phyloP scores from a whole-genome alignment of 202 grass and related monocot species.

The Eragrostis tef region DNA sequence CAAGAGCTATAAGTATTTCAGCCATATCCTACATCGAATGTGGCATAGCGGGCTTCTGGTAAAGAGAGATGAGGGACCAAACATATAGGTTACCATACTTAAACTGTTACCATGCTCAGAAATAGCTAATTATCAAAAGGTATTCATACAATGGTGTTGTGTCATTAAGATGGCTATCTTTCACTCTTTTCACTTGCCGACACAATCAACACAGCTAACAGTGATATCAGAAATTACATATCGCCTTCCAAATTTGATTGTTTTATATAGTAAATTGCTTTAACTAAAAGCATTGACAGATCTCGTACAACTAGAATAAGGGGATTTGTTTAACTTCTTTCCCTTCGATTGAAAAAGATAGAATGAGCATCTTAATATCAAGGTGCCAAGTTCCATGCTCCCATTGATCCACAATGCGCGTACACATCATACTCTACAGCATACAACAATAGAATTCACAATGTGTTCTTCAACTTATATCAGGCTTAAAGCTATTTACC shows the following conservation, averaged over 20 bases:
- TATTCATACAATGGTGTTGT: not conserved
- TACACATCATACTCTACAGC: constrained; percentile 13
- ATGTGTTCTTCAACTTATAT: not conserved
- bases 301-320: not conserved
- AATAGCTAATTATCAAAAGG: constrained; percentile 1
- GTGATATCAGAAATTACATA: not conserved
- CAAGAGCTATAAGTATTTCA: not conserved
- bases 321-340: not conserved
- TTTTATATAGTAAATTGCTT: constrained; percentile 13
- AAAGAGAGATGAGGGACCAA: not conserved
- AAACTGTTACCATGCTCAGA: constrained; percentile 28
- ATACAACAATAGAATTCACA: not conserved
- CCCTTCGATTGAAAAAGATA: not conserved
- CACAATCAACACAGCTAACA: not conserved
- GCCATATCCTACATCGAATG: not conserved
- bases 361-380: not conserved
- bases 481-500: constrained; percentile 53
- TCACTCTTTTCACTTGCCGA: not conserved
- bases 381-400: not conserved
- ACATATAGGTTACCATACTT: constrained; percentile 2
- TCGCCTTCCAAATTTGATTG: not conserved
- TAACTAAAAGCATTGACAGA: not conserved
- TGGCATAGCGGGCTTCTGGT: not conserved
- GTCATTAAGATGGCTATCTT: not conserved
- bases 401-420: not conserved